phyloP scores from a whole-genome alignment of 2,329 filamentous ascomycete genomes.

The Aurifilum marmelostoma region DNA sequence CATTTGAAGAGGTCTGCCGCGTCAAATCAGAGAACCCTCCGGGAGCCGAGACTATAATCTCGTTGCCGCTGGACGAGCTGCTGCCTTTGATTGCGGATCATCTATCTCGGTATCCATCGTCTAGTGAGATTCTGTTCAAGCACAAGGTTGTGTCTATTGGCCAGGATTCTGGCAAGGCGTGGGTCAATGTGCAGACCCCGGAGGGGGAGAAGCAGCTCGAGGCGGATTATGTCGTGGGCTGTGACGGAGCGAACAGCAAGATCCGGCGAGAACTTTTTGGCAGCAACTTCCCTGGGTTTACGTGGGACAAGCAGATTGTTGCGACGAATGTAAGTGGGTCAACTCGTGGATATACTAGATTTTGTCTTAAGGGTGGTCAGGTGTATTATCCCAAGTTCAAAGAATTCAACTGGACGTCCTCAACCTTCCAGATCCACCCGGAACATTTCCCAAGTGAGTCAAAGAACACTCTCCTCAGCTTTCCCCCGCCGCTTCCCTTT shows the following conservation, averaged over 20 bases:
- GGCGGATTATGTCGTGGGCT: constrained; percentile 50
- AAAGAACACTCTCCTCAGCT: not conserved
- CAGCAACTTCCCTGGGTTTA: constrained; percentile 49
- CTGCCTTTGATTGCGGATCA: constrained; percentile 46
- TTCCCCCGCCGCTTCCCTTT: not conserved
- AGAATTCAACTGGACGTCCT: constrained; percentile 46
- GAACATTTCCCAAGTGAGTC: constrained; percentile 46
- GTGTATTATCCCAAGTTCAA: constrained; percentile 51
- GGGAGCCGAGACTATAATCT: constrained; percentile 40
- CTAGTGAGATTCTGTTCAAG: constrained; percentile 42
- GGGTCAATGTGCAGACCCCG: constrained; percentile 37
- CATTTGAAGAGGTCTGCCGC: constrained; percentile 29
- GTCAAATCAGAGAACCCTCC: constrained; percentile 24
- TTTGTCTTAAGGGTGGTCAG: constrained; percentile 9
- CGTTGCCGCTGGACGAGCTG: constrained; percentile 48
- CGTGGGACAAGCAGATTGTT: constrained; percentile 53
- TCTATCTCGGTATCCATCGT: constrained; percentile 38
- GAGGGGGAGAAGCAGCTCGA: constrained; percentile 33
- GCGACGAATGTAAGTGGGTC: constrained; percentile 50
- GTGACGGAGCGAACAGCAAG: constrained; percentile 48
- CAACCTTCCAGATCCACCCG: constrained; percentile 56
- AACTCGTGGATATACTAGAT: not conserved
- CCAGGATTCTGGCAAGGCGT: constrained; percentile 39
- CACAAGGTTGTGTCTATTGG: constrained; percentile 44
- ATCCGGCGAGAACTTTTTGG: constrained; percentile 47